phyloP scores from a whole-genome alignment of 2,329 filamentous ascomycete species.

The Macrophomina tecta region DNA sequence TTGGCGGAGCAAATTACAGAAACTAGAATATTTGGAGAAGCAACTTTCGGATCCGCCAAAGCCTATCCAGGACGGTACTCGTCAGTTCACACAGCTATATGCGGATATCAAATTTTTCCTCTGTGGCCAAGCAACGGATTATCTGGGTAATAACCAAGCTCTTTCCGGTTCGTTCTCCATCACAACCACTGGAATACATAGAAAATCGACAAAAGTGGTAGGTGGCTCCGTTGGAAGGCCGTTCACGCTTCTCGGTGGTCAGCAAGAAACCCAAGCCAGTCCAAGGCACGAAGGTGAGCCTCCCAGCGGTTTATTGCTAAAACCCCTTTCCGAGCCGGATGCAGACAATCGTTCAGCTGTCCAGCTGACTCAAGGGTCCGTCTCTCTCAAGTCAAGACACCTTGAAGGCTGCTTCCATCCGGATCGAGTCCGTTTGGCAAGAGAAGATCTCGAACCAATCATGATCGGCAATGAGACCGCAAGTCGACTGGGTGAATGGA shows the following conservation, averaged over 20 bases:
- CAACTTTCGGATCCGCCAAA: neutral
- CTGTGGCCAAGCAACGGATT: neutral
- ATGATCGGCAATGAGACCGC: constrained; percentile 6
- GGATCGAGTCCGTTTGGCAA: constrained; percentile 23
- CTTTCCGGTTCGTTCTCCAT: neutral
- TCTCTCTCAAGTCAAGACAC: constrained; percentile 21
- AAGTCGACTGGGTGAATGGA: constrained; percentile 23
- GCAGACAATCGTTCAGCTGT: too few relatives aligned
- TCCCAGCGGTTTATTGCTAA: neutral
- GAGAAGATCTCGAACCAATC: neutral
- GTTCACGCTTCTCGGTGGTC: too few relatives aligned
- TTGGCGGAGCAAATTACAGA: neutral
- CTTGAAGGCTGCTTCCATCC: constrained; percentile 29
- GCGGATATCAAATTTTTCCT: neutral
- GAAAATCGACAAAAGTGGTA: neutral
- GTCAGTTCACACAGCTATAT: neutral
- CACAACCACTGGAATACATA: neutral
- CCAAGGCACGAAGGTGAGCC: neutral
- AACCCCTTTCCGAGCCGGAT: too few relatives aligned
- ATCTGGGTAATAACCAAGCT: neutral
- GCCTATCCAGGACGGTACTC: neutral
- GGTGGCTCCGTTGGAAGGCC: too few relatives aligned
- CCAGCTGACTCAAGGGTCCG: neutral
- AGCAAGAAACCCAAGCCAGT: too few relatives aligned
- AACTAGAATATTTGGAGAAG: neutral